Base-by-base conservation (phyloP, 2,329 filamentous ascomycete genomes). In the Xylaria arbuscula region DNA sequence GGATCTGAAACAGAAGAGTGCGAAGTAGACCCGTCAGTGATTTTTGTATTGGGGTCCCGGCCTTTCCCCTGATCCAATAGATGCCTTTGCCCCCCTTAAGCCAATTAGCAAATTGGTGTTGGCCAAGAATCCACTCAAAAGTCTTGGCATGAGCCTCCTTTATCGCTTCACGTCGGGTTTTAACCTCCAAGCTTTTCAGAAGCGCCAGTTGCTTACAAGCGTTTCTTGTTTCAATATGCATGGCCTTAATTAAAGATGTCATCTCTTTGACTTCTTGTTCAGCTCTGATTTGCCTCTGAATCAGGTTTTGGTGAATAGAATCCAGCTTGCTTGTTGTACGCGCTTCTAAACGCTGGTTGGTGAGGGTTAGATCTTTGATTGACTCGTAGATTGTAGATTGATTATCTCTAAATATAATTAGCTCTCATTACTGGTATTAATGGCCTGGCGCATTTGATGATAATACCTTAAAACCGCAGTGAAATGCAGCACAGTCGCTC, bases 1-100 rank as follows among this genome's bases (percentile, higher is more conserved):
- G 62, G 5, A 70, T 59, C 19, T 72, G 63, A 55, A 60, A 71
- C 7, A 72, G 58, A 5, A 72, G 61, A 7, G 60, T 61, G 1
- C 57, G 74, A 2, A 80, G 67, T 0, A 83, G 70, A 0, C 80
- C 80, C n/a, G 73, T 54, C 3, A 72, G 64, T 1, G 77, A 78
- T 58, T 73, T 78, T 59, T 82, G 78, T 34, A 77, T 57, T 5
- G 62, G 17, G 3, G 66, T 72, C 0, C 79, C 79, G 1, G 75
- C 64, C 34, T 72, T 73, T 10, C 72, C 72, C 15, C 51, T 50
- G 36, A 73, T 59, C 70, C 69, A 72, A 40, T 65, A 72, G 19
- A 70, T 34, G 13, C 55, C 62, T 8, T 54, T 15, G 11, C 22
- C 48, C 2, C 28, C 11, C 40, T 42, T n/a, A 48, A 48, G n/a